These are phyloP conservation scores for Hymenoscyphus albidus DNA, from an alignment of 2,329 filamentous ascomycete genomes.

Conservation along the genomic window DNA sequence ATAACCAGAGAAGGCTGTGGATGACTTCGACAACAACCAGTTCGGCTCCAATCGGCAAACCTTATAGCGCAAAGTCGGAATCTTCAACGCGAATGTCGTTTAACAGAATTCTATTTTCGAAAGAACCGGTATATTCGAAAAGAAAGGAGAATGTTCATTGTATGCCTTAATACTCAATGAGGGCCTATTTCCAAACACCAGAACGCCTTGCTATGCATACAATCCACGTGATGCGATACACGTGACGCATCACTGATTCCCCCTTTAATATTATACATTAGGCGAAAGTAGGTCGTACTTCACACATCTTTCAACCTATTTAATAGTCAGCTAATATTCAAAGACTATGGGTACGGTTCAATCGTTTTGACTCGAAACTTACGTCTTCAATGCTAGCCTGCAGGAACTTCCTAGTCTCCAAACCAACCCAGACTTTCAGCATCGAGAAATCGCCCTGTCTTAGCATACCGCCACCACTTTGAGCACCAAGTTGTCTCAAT, in stretches of 20 bases:
- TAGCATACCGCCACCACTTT: slow-evolving; percentile 66
- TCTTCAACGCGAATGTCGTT: not conserved
- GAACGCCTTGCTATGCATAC: too few species aligned
- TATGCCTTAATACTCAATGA: not conserved
- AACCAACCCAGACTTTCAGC: slow-evolving; percentile 84
- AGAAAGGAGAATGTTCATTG: not conserved
- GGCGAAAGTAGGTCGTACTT: slow-evolving; percentile 86
- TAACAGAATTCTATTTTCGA: not conserved
- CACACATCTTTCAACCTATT: slow-evolving; percentile 77
- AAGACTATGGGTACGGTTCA: slow-evolving; percentile 1
- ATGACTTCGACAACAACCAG: not conserved
- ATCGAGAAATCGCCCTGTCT: slow-evolving; percentile 75
- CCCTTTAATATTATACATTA: slow-evolving; percentile 59
- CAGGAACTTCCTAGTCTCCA: slow-evolving; percentile 84
- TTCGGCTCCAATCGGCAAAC: not conserved
- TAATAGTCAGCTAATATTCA: not conserved
- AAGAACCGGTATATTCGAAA: not conserved
- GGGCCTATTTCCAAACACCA: not conserved
- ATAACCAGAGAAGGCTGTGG: not conserved
- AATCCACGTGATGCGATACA: not conserved
- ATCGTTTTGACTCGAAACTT: slow-evolving; percentile 37
- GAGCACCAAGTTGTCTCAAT: slow-evolving; percentile 77
- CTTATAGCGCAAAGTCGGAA: not conserved
- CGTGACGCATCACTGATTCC: not conserved
- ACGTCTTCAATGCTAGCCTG: slow-evolving; percentile 88